Evolutionary conservation across 306 rosid species (phyloP).

Genomic region (Betula pendula): DNA sequence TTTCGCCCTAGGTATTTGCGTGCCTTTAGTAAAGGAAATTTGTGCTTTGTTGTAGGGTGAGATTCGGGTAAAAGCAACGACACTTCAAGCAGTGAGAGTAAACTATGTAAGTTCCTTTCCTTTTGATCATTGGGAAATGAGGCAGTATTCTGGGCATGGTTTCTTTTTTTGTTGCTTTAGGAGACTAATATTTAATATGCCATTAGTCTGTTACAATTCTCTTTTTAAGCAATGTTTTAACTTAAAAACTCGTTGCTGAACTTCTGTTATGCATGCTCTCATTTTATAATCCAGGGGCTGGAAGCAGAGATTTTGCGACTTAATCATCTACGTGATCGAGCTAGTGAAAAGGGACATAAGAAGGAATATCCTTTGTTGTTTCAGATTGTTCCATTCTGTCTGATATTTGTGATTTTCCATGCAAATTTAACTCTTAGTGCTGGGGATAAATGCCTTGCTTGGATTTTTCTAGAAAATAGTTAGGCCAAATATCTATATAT

Average conservation of each 20-base stretch:
- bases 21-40: slow-evolving; percentile 24
- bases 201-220: slow-evolving; percentile 4
- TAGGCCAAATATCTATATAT: slow-evolving; percentile 16
- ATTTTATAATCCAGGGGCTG: slow-evolving; percentile 53
- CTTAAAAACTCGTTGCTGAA: slow-evolving; percentile 26
- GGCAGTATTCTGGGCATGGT: neutral
- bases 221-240: slow-evolving; percentile 10
- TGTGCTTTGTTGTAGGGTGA: slow-evolving; percentile 64
- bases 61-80: slow-evolving; percentile 66
- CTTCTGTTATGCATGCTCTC: slow-evolving; percentile 25
- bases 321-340: slow-evolving; percentile 76
- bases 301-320: slow-evolving; percentile 66
- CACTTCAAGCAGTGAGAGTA: slow-evolving; percentile 71
- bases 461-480: slow-evolving; percentile 20
- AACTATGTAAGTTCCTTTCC: slow-evolving; percentile 62
- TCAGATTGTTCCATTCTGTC: slow-evolving; percentile 7
- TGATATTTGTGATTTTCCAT: neutral
- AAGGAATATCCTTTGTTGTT: slow-evolving; percentile 91
- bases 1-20: slow-evolving; percentile 14
- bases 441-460: slow-evolving; percentile 13
- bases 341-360: slow-evolving; percentile 80
- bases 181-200: neutral
- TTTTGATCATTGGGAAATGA: slow-evolving; percentile 1
- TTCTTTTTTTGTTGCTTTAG: neutral
- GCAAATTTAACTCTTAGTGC: slow-evolving; percentile 12